phyloP scores from a whole-genome alignment of 2,329 filamentous ascomycete genomes.

The Purpureocillium lavendulum region DNA sequence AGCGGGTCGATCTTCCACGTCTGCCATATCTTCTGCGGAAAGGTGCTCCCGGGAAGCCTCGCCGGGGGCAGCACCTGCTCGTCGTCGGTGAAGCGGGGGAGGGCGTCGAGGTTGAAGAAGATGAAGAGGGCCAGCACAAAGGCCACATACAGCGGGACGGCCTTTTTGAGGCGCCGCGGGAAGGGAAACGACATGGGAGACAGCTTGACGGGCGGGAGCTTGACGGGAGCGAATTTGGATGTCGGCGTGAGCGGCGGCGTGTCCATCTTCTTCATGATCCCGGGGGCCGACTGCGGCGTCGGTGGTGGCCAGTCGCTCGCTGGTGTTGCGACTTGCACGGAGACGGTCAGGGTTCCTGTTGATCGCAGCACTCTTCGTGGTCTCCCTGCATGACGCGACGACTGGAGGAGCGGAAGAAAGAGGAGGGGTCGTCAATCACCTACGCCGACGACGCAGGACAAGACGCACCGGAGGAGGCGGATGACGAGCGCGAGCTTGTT shows the following conservation, averaged over 20 bases:
- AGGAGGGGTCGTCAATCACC: too few species aligned
- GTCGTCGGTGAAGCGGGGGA: slow-evolving; percentile 9
- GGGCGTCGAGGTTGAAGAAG: slow-evolving; percentile 32
- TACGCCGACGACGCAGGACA: too few species aligned
- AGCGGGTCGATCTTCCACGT: slow-evolving; percentile 66
- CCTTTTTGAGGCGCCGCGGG: slow-evolving; percentile 39
- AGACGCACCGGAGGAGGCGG: too few species aligned
- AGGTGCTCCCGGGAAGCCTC: slow-evolving; percentile 25
- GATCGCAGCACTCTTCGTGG: too few species aligned
- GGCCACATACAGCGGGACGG: slow-evolving; percentile 35
- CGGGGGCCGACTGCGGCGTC: too few species aligned
- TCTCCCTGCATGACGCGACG: too few species aligned
- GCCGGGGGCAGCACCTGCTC: slow-evolving; percentile 1
- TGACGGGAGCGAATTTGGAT: slow-evolving; percentile 13
- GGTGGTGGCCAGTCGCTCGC: too few species aligned
- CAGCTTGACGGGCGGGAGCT: too few species aligned
- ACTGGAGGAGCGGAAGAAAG: too few species aligned
- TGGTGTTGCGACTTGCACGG: too few species aligned
- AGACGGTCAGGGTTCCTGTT: too few species aligned
- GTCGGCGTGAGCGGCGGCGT: slow-evolving; percentile 20
- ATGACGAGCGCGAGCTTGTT: too few species aligned
- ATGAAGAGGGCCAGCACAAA: slow-evolving; percentile 36
- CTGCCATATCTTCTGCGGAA: slow-evolving; percentile 67
- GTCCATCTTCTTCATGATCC: slow-evolving; percentile 5
- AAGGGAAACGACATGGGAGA: slow-evolving; percentile 21